Percentiles rank a stretch among this genome's conserved stretches.
Conservation (phyloP, 352 stramenopile genomes). For the Pythium insidiosum region DNA sequence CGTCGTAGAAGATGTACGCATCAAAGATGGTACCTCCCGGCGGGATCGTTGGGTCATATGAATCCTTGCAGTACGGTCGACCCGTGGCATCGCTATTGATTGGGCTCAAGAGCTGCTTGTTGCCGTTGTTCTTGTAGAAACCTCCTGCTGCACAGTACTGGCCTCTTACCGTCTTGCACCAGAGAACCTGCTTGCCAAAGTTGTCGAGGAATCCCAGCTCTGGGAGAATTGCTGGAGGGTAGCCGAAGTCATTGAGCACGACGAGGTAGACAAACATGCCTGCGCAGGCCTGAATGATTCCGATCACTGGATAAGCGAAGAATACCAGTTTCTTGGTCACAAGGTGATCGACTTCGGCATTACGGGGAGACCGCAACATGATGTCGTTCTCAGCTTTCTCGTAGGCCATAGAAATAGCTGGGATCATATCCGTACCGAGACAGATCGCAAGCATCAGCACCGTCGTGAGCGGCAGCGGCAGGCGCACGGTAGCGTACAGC, state of each 20-base stretch:
- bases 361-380: conserved; percentile 74
- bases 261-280: conserved; percentile 87
- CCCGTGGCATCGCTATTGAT: conserved; percentile 18
- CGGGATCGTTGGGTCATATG: conserved; percentile 47
- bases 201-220: conserved; percentile 70
- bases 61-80: conserved; percentile 22
- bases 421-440: conserved; percentile 89
- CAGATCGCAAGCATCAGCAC: conserved; percentile 91
- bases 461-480: conserved; percentile 84
- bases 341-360: conserved; percentile 75
- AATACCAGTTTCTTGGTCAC: conserved; percentile 88
- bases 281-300: conserved; percentile 79
- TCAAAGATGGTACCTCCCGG: conserved; percentile 53
- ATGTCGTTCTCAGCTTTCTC: conserved; percentile 85
- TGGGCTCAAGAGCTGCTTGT: neutral
- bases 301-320: conserved; percentile 85
- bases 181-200: conserved; percentile 86
- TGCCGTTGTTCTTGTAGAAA: conserved; percentile 31
- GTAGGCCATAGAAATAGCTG: conserved; percentile 90
- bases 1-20: conserved; percentile 77
- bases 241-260: conserved; percentile 88
- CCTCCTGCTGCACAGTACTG: conserved; percentile 63
- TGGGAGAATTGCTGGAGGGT: conserved; percentile 67
- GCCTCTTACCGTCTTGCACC: conserved; percentile 57
- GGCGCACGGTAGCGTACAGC: conserved; percentile 76